Conservation (phyloP, 2,329 filamentous ascomycete genomes). For the Fusarium dlaminii region DNA sequence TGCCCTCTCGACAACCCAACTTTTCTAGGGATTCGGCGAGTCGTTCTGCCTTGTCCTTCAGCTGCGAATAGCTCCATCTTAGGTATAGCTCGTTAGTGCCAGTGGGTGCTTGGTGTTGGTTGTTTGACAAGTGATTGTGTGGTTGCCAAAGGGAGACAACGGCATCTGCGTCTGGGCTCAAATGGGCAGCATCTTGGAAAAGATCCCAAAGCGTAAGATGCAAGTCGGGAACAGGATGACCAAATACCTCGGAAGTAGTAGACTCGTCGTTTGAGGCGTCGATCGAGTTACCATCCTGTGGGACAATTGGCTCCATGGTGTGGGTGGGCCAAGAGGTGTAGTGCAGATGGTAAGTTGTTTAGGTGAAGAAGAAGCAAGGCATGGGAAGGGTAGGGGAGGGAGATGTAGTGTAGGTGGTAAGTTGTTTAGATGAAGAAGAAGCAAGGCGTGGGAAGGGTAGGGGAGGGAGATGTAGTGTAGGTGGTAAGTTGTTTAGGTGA, state of each 20-base stretch:
- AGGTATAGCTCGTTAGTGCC: slow-evolving; percentile 25
- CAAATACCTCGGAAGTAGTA: slow-evolving; percentile 43
- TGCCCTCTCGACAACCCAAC: slow-evolving; percentile 42
- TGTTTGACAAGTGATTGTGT: slow-evolving; percentile 7
- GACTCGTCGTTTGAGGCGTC: neutral
- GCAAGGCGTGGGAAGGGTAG: too few species aligned
- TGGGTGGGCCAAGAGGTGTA: neutral
- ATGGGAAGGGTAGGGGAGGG: too few species aligned
- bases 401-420: neutral
- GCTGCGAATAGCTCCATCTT: slow-evolving; percentile 45
- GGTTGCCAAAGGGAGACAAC: slow-evolving; percentile 50
- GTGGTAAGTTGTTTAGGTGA: neutral
- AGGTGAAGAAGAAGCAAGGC: neutral
- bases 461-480: too few species aligned
- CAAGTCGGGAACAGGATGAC: slow-evolving; percentile 40
- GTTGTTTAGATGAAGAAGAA: neutral
- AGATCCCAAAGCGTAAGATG: slow-evolving; percentile 48
- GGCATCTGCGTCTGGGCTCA: slow-evolving; percentile 47
- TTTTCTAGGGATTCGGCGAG: slow-evolving; percentile 38
- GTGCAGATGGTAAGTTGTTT: neutral
- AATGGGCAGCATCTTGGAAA: slow-evolving; percentile 40
- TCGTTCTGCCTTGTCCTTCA: slow-evolving; percentile 38
- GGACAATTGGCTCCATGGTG: slow-evolving; percentile 20
- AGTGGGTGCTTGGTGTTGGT: neutral
- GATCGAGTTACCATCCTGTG: slow-evolving; percentile 1